Evolutionary conservation across 73 alveolate genomes (phyloP), one percentile per base, ranked within the genome.

Genomic region (Effrenium voratum): DNA sequence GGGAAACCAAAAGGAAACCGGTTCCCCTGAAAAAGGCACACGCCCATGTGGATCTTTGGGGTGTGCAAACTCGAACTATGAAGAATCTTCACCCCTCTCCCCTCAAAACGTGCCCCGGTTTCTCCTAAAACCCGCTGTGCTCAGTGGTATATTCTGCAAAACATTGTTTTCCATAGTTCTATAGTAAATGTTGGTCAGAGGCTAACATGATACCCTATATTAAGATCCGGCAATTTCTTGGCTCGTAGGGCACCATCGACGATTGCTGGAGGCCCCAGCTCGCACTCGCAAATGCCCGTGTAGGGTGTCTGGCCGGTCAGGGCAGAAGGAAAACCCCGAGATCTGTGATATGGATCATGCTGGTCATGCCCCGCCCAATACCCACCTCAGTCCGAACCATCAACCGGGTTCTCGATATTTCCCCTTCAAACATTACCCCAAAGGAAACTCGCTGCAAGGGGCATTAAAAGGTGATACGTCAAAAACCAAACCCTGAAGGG

Each of bases 221-320:
- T n/a, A n/a, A 28, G 22, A 59, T n/a, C 34, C 22, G 34, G 34
- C 73, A 59, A 5, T 6, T n/a, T n/a, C n/a, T n/a, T 16, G 30
- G 73, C 8, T n/a, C 73, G 34, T 28, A 59, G 30, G 73, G 34
- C 34, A 59, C 73, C 73, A 28, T 49, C 36, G 75, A 22, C 66
- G 24, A 24, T 28, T 34, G 38, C 19, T 63, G 36, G 63, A 60
- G 94, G 19, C 40, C 66, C 45, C 8, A 36, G 46, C 94, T 86
- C 47, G 52, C 94, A 86, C 34, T 60, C 83, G 32, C 94, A 86
- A 44, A 86, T 34, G 32, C 94, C 94, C 38, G 94, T 86, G 83
- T 57, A 86, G 19, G 94, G 94, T 16, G 94, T 86, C 94, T 86
- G 94, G 82, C 82, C n/a, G 45, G 44, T 10, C 34, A 6, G 24